Base-by-base conservation (phyloP, 768 basidiomycete genomes). In the Lactarius evosmus region DNA sequence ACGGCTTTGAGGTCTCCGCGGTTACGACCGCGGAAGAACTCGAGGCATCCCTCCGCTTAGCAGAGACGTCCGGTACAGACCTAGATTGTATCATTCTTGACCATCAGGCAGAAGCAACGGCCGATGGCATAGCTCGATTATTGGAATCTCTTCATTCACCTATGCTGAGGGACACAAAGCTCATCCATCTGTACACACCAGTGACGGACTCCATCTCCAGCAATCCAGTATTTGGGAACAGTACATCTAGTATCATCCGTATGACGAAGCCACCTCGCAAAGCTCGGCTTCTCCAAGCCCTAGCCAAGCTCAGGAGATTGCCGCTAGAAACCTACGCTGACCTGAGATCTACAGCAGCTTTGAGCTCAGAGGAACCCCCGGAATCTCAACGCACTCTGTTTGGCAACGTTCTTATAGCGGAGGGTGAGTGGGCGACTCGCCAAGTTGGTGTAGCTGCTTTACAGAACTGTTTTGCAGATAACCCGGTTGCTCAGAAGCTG, bases 241-340 rank as follows among this genome's bases (percentile, higher is more conserved):
- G 76, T 53, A 79, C 78, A 33, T 78, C 83, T 0, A 84, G 84
- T 14, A 80, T 89, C 7, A 77, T 84, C 29, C 83, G 85, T 66
- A 84, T 89, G 79, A 88, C 86, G 9, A 89, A 89, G 72, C 88
- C 87, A 0, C 86, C 88, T 12, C 78, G 88, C 65, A 82, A 79
- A 70, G 77, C 79, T 8, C 79, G 85, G 29, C 72, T 88, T 34
- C 75, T 88, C 41, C 86, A 86, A 69, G 81, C 80, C 17, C 77
- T 88, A n/a, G 86, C 85, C 7, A 78, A 76, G 32, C 66, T 85
- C 62, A 88, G 84, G 71, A 80, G 85, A 65, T 68, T 85, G 25
- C 78, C 84, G 0, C 77, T 78, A 65, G 74, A 80, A 4, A 74
- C 80, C 58, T 73, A 79, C 46, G 59, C 77, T 27, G 72, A 70